These are phyloP conservation scores for Pseudogymnoascus sp. DNA, from an alignment of 2,329 filamentous ascomycete species.

Conservation along the genomic window DNA sequence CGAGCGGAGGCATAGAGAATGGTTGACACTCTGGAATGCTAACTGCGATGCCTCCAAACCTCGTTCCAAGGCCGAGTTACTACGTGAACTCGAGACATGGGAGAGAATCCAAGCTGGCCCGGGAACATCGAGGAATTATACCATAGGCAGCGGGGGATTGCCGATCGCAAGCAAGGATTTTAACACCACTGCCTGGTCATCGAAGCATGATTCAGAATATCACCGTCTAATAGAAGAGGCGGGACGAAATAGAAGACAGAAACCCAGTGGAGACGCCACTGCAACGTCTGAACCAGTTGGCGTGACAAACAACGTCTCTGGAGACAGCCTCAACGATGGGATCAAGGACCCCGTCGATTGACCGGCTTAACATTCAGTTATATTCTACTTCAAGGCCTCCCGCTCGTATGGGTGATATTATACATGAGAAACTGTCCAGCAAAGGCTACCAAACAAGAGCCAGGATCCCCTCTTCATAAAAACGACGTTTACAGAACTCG, in stretches of 20 bases:
- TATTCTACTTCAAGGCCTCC: background rate
- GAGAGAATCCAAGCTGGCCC: conserved; percentile 70
- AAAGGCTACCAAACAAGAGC: background rate
- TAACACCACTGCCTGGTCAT: conserved; percentile 67
- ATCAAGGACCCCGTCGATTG: background rate
- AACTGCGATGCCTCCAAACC: conserved; percentile 81
- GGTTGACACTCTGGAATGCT: conserved; percentile 92
- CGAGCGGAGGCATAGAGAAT: conserved; percentile 78
- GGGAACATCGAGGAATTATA: conserved; percentile 35
- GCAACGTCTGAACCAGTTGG: background rate
- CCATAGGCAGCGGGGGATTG: conserved; percentile 25
- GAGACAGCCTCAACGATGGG: background rate
- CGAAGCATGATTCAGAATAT: conserved; percentile 66
- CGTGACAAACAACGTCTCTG: background rate
- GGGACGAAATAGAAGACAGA: conserved; percentile 37
- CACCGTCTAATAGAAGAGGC: conserved; percentile 72
- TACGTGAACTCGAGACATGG: conserved; percentile 77
- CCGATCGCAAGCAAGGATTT: conserved; percentile 83
- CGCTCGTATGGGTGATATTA: background rate
- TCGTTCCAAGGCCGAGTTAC: conserved; percentile 59
- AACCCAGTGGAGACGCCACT: conserved; percentile 23
- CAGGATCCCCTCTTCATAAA: background rate
- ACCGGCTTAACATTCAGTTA: background rate
- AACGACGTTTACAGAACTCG: background rate
- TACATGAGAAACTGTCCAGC: background rate